Conservation (phyloP, 2,329 filamentous ascomycete species). For the Fusarium citri region DNA sequence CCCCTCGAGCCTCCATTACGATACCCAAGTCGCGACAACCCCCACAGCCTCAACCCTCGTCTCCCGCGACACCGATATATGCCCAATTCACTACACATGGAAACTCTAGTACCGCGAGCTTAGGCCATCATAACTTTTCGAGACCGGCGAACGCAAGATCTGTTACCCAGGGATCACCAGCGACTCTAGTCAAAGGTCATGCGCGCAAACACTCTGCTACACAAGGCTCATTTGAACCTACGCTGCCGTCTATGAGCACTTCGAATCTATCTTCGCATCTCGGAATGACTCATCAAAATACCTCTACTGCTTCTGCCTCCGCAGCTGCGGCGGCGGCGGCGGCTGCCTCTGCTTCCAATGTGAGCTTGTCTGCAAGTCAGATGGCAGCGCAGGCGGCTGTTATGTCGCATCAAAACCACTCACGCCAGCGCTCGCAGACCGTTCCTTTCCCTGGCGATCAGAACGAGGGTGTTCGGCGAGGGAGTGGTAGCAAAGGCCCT, state of each 20-base stretch:
- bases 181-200: conserved; percentile 57
- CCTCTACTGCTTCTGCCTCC: conserved; percentile 28
- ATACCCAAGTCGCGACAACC: conserved; percentile 60
- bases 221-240: conserved; percentile 81
- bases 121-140: conserved; percentile 65
- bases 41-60: conserved; percentile 46
- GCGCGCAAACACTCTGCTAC: conserved; percentile 76
- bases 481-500: conserved; percentile 61
- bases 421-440: conserved; percentile 79
- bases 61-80: conserved; percentile 61
- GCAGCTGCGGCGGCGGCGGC: conserved; percentile 41
- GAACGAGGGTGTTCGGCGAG: conserved; percentile 59
- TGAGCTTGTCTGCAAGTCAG: conserved; percentile 72
- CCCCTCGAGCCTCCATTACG: conserved; percentile 52
- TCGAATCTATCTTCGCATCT: conserved; percentile 66
- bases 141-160: conserved; percentile 58
- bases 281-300: conserved; percentile 55
- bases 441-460: conserved; percentile 68
- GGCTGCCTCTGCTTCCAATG: conserved; percentile 55
- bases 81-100: conserved; percentile 60
- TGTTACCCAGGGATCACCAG: conserved; percentile 47
- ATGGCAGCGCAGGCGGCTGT: conserved; percentile 84
- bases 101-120: conserved; percentile 60
- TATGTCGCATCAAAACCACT: conserved; percentile 68
- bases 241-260: conserved; percentile 70